phyloP scores from a whole-genome alignment of 163 green algal genomes.

The Prototheca cutis region DNA sequence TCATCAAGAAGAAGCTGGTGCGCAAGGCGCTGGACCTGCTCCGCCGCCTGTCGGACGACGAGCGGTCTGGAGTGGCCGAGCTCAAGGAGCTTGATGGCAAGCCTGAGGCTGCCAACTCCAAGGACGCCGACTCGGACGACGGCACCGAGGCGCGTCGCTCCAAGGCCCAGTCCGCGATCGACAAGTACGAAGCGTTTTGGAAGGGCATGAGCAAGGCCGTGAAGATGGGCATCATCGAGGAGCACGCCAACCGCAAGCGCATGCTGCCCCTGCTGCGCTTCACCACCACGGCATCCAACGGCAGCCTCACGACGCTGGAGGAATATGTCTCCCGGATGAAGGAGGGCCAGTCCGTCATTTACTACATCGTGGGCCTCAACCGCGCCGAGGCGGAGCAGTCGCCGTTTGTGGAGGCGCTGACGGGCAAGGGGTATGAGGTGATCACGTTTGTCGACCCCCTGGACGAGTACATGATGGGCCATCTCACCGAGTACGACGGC shows the following conservation, averaged over 20 bases:
- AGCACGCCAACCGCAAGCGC: conserved; percentile 61
- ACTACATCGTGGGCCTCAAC: conserved; percentile 73
- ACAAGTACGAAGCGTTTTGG: conserved; percentile 87
- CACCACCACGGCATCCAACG: conserved; percentile 45
- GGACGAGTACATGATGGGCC: conserved; percentile 91
- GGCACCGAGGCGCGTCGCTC: background rate
- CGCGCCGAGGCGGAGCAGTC: conserved; percentile 64
- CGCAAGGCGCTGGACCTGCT: conserved; percentile 95
- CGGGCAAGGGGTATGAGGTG: conserved; percentile 82
- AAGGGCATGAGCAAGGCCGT: conserved; percentile 76
- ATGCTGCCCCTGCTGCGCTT: conserved; percentile 46
- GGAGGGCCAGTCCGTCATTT: conserved; percentile 89
- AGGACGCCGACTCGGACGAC: conserved; percentile 20
- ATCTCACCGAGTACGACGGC: conserved; percentile 90
- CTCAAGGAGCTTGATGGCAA: conserved; percentile 71
- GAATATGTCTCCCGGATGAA: conserved; percentile 84
- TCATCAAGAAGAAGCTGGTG: conserved; percentile 97
- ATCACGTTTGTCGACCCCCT: conserved; percentile 94
- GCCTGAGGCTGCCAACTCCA: conserved; percentile 10
- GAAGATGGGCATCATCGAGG: conserved; percentile 97
- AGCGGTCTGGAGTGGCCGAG: conserved; percentile 40
- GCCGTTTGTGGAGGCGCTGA: conserved; percentile 83
- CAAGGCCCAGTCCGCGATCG: conserved; percentile 17
- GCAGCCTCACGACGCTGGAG: conserved; percentile 56
- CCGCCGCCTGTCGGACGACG: conserved; percentile 77